These are phyloP conservation scores for Pseudocercospora macadamiae DNA, from an alignment of 2,329 filamentous ascomycete genomes.

Conservation along the genomic window DNA sequence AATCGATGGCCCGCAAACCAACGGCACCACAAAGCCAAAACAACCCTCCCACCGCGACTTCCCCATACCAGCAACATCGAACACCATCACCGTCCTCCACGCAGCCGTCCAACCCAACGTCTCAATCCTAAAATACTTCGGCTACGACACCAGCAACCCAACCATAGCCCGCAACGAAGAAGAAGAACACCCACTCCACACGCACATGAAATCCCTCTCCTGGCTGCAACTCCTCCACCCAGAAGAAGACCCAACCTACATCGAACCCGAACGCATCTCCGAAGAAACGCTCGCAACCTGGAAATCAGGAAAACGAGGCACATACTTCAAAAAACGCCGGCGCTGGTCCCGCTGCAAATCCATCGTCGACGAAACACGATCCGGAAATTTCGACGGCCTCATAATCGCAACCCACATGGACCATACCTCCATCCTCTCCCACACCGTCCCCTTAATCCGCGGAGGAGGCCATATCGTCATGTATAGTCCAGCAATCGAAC, in stretches of 20 bases:
- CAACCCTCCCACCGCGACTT: constrained; percentile 50
- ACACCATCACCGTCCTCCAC: constrained; percentile 80
- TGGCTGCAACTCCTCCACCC: constrained; percentile 91
- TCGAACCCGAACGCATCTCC: constrained; percentile 63
- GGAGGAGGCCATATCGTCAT: constrained; percentile 85
- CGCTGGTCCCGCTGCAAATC: constrained; percentile 74
- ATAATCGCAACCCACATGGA: constrained; percentile 84
- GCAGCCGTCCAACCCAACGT: constrained; percentile 85
- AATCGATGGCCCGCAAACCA: neutral
- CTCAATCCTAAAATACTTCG: constrained; percentile 84
- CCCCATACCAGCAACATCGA: constrained; percentile 68
- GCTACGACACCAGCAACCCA: constrained; percentile 72
- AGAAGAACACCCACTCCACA: constrained; percentile 72
- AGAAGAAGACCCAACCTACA: constrained; percentile 72
- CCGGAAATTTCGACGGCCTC: constrained; percentile 80
- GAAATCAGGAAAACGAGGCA: constrained; percentile 81
- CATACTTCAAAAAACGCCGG: constrained; percentile 85
- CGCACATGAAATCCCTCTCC: constrained; percentile 78
- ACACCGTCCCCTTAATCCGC: constrained; percentile 76
- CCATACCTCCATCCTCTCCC: constrained; percentile 71
- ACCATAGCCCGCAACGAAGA: constrained; percentile 47
- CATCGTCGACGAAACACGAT: constrained; percentile 73
- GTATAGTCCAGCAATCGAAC: constrained; percentile 80
- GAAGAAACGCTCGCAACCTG: constrained; percentile 66
- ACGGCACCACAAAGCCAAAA: constrained; percentile 24